A percentile compares a stretch with the other conserved stretches of the same genome.
phyloP scores from a whole-genome alignment of 2,329 filamentous ascomycete genomes.

The Clonostachys rhizophaga region DNA sequence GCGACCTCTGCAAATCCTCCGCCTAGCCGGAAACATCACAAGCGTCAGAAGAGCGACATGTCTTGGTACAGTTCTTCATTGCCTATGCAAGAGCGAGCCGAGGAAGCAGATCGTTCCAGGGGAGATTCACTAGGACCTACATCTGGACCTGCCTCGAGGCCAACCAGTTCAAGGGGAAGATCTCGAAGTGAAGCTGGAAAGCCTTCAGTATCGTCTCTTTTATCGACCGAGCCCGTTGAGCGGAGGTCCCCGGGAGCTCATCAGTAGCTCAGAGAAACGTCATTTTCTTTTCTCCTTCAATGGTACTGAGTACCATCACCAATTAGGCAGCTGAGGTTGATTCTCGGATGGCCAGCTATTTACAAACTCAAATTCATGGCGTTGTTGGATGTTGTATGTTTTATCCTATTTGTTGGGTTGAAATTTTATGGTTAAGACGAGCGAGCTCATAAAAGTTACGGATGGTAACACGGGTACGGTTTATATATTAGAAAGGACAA shows the following conservation, averaged over 20 bases:
- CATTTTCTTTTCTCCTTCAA: no score
- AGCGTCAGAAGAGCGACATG: conserved; percentile 28
- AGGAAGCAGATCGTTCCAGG: conserved; percentile 11
- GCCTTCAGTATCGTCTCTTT: conserved; percentile 25
- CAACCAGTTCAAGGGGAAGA: conserved; percentile 12
- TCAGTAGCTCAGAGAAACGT: no score
- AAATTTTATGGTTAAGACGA: neutral
- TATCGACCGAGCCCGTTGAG: conserved; percentile 12
- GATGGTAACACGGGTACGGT: neutral
- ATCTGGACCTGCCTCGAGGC: neutral
- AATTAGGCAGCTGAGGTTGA: no score
- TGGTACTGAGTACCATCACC: no score
- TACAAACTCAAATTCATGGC: no score
- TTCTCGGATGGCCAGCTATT: no score
- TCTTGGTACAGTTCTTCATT: conserved; percentile 22
- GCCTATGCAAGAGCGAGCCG: conserved; percentile 9
- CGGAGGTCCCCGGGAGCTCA: neutral
- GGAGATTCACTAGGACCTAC: conserved; percentile 3
- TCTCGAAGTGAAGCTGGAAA: conserved; percentile 19
- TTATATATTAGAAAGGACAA: neutral
- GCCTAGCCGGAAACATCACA: conserved; percentile 19
- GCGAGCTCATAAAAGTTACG: neutral
- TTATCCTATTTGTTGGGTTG: no score
- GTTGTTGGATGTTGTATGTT: no score
- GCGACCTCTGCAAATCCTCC: conserved; percentile 13